Evolutionary conservation across 257 asterid species (phyloP).

Genomic region (Galeopsis tetrahit): DNA sequence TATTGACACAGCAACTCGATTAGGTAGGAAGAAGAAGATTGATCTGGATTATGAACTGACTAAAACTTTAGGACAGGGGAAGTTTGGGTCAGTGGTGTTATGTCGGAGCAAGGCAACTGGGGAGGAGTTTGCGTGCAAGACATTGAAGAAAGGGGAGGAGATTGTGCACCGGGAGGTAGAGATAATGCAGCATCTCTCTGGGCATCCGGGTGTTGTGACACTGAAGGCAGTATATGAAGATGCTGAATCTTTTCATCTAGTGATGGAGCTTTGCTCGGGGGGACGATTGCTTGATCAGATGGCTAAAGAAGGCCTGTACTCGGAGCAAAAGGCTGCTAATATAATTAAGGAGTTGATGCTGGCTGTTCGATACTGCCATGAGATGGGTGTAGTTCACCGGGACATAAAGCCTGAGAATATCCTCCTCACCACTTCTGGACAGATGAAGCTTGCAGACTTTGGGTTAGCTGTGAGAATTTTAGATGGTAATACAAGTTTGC

Average conservation of each 20-base stretch:
- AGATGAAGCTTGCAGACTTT: slow-evolving; percentile 84
- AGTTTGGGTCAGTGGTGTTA: slow-evolving; percentile 77
- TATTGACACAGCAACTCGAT: slow-evolving; percentile 72
- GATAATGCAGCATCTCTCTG: slow-evolving; percentile 95
- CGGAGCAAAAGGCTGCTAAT: slow-evolving; percentile 76
- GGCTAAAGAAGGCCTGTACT: slow-evolving; percentile 63
- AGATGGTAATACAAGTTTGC: slow-evolving; percentile 57
- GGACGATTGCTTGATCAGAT: slow-evolving; percentile 88
- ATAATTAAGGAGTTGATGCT: slow-evolving; percentile 80
- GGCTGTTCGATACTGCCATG: slow-evolving; percentile 84
- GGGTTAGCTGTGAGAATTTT: slow-evolving; percentile 83
- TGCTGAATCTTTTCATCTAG: slow-evolving; percentile 72
- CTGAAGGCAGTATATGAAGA: slow-evolving; percentile 85
- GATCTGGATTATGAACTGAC: slow-evolving; percentile 69
- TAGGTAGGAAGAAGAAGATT: slow-evolving; percentile 87
- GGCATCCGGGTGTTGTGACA: slow-evolving; percentile 85
- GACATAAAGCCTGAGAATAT: slow-evolving; percentile 93
- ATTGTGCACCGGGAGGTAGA: slow-evolving; percentile 91
- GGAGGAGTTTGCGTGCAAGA: slow-evolving; percentile 86
- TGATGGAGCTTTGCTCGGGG: slow-evolving; percentile 89
- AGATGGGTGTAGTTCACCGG: slow-evolving; percentile 93
- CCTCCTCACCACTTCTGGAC: slow-evolving; percentile 72
- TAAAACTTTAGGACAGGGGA: slow-evolving; percentile 69
- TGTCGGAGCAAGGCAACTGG: slow-evolving; percentile 70
- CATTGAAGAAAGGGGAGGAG: slow-evolving; percentile 77